Evolutionary conservation across 2,329 filamentous ascomycete species (phyloP).

Genomic region (Xylaria sp.): DNA sequence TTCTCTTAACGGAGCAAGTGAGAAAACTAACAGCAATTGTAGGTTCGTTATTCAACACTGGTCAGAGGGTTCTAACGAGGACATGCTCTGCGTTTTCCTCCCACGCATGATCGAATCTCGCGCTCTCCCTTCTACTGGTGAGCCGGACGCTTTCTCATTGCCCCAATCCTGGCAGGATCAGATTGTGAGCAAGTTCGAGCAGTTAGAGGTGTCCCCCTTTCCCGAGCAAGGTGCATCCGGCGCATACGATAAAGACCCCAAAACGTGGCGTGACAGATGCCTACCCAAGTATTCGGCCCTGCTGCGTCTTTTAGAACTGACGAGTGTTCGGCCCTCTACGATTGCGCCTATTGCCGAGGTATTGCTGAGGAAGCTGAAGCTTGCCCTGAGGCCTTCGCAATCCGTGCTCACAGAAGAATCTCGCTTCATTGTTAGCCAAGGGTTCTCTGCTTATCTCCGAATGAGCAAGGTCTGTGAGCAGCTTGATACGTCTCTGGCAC

Average conservation of each 20-base stretch:
- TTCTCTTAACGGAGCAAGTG: neutral
- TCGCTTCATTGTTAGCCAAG: slow-evolving; percentile 69
- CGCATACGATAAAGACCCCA: slow-evolving; percentile 53
- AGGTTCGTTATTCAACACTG: slow-evolving; percentile 74
- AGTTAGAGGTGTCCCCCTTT: slow-evolving; percentile 58
- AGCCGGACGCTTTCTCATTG: slow-evolving; percentile 50
- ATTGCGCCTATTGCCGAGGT: slow-evolving; percentile 61
- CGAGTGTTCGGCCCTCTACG: slow-evolving; percentile 60
- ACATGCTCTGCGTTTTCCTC: slow-evolving; percentile 62
- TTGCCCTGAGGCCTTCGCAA: slow-evolving; percentile 57
- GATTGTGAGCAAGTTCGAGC: slow-evolving; percentile 64
- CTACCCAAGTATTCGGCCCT: slow-evolving; percentile 64
- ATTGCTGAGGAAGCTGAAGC: slow-evolving; percentile 59
- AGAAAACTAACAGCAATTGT: slow-evolving; percentile 28
- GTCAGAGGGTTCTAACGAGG: slow-evolving; percentile 60
- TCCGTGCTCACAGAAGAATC: slow-evolving; percentile 56
- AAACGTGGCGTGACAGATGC: slow-evolving; percentile 57
- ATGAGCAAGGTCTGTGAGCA: slow-evolving; percentile 56
- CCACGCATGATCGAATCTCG: slow-evolving; percentile 56
- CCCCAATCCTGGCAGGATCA: slow-evolving; percentile 68
- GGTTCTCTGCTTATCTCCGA: slow-evolving; percentile 66
- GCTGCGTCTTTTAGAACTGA: slow-evolving; percentile 56
- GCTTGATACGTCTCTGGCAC: slow-evolving; percentile 57
- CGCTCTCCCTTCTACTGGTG: slow-evolving; percentile 48
- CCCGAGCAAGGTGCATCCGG: slow-evolving; percentile 52